Evolutionary conservation across 73 alveolate genomes (phyloP).

Genomic region (Uronychia setigera): DNA sequence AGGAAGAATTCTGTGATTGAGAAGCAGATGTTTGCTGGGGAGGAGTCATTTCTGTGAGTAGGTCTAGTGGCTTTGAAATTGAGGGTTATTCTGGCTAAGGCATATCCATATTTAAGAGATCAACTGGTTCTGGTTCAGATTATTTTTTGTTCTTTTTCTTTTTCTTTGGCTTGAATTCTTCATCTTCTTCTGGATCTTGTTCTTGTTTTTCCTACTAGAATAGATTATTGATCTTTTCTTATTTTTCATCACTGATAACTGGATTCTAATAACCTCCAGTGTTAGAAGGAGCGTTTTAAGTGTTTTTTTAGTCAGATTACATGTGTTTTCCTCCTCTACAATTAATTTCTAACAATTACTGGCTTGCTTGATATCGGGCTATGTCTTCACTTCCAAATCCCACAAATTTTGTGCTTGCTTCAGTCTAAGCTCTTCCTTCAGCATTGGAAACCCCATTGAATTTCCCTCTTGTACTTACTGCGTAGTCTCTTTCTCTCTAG

Average conservation of each 20-base stretch:
- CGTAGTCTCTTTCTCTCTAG: background rate
- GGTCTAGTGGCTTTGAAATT: background rate
- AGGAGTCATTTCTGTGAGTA: background rate
- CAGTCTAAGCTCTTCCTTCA: background rate
- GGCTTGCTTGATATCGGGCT: background rate
- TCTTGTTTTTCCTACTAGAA: background rate
- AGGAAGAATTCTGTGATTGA: too few species aligned
- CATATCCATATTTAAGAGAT: background rate
- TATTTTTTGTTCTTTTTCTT: background rate
- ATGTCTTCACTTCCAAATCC: conserved; percentile 1
- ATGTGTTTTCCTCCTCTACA: too few species aligned
- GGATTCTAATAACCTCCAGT: background rate
- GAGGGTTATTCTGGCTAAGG: background rate
- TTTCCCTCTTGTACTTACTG: background rate
- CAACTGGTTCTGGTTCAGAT: background rate
- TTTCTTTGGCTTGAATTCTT: background rate
- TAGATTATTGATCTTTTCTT: background rate
- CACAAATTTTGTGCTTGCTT: background rate
- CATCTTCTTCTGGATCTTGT: background rate
- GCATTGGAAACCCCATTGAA: background rate
- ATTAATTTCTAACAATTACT: background rate
- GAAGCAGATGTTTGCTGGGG: background rate
- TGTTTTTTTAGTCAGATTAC: background rate
- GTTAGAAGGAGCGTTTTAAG: background rate
- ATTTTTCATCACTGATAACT: background rate